Conservation (phyloP, 257 asterid species). For the Nicotiana attenuata region DNA sequence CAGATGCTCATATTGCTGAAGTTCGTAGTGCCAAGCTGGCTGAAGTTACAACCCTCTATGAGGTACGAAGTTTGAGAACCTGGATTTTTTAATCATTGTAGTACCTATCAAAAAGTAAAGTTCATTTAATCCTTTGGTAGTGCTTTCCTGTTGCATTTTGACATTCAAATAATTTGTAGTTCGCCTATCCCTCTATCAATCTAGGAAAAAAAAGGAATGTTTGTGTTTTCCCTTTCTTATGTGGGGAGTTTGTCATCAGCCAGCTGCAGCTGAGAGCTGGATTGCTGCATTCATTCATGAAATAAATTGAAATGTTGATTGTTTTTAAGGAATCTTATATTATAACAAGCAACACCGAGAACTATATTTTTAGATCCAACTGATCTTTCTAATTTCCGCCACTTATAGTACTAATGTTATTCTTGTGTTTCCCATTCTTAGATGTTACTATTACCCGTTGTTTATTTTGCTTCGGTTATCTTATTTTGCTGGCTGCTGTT, state of each 20-base stretch:
- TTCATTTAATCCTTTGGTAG: neutral
- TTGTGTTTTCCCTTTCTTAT: neutral
- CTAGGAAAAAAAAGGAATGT: neutral
- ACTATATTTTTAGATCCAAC: neutral
- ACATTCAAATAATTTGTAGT: neutral
- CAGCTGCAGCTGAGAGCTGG: neutral
- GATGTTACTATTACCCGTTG: too few relatives aligned
- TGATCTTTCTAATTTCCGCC: neutral
- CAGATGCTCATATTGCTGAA: slow-evolving; percentile 60
- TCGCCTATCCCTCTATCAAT: neutral
- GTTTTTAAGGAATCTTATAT: too few relatives aligned
- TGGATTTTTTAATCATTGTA: neutral
- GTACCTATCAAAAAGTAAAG: neutral
- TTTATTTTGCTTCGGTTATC: too few relatives aligned
- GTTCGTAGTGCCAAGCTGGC: slow-evolving; percentile 66
- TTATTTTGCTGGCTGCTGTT: too few relatives aligned
- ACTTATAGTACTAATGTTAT: too few relatives aligned
- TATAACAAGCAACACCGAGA: neutral
- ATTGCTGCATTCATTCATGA: neutral
- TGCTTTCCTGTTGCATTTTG: neutral
- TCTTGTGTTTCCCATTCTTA: too few relatives aligned
- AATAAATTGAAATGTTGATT: neutral
- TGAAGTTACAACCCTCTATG: slow-evolving; percentile 53
- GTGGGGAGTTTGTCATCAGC: neutral
- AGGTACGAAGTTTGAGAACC: slow-evolving; percentile 33